Conservation (phyloP, 176 grass and related monocot species). For the Poa annua region DNA sequence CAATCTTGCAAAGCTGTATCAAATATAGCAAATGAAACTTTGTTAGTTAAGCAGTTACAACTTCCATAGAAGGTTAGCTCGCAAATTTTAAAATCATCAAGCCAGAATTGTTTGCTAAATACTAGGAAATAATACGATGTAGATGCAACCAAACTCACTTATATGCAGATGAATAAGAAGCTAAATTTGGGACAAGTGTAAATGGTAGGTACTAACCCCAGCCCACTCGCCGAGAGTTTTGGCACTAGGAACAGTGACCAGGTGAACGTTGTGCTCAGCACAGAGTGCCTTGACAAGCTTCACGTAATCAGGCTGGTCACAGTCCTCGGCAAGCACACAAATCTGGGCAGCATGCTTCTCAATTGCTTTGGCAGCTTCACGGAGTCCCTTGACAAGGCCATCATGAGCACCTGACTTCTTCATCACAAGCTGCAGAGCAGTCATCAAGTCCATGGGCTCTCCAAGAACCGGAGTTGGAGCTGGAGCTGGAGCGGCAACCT, state of each 20-base stretch:
- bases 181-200: too few species aligned
- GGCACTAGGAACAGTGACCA: slow-evolving; percentile 70
- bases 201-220: slow-evolving; percentile 40
- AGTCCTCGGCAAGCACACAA: slow-evolving; percentile 70
- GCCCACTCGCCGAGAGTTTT: slow-evolving; percentile 81
- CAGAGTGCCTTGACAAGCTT: slow-evolving; percentile 81
- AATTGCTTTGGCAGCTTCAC: slow-evolving; percentile 67
- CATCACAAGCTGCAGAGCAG: slow-evolving; percentile 66
- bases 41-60: too few species aligned
- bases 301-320: slow-evolving; percentile 76
- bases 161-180: too few species aligned
- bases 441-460: slow-evolving; percentile 82
- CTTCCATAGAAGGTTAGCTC: too few species aligned
- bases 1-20: slow-evolving; percentile 71
- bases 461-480: slow-evolving; percentile 54
- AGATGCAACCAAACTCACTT: too few species aligned
- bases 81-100: too few species aligned
- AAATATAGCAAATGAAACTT: too few species aligned
- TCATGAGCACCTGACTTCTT: slow-evolving; percentile 79
- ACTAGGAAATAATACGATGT: too few species aligned
- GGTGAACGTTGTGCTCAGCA: slow-evolving; percentile 72
- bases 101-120: too few species aligned
- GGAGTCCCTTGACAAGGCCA: slow-evolving; percentile 63
- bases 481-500: slow-evolving; percentile 36
- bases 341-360: slow-evolving; percentile 71